Conservation (phyloP, 2,329 filamentous ascomycete species). For the Coniella lustricola region DNA sequence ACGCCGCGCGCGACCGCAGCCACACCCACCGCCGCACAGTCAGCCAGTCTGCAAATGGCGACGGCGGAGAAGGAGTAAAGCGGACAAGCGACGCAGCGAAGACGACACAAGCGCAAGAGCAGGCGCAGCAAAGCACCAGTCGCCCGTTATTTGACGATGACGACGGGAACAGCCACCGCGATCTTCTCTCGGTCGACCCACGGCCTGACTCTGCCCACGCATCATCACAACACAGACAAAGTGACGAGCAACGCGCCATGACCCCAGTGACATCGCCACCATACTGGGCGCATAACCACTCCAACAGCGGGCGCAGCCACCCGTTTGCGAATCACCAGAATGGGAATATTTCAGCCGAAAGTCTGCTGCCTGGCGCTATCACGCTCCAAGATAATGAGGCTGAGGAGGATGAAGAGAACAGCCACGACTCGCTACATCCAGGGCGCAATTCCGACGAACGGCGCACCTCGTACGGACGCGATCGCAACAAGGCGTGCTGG, state of each 20-base stretch:
- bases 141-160: background rate
- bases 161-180: background rate
- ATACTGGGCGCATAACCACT: slow-evolving; percentile 34
- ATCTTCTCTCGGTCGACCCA: slow-evolving; percentile 4
- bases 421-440: slow-evolving; percentile 6
- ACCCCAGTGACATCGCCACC: slow-evolving; percentile 32
- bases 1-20: background rate
- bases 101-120: background rate
- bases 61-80: background rate
- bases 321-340: slow-evolving; percentile 24
- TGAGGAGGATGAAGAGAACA: slow-evolving; percentile 34
- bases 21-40: slow-evolving; percentile 8
- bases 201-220: slow-evolving; percentile 9
- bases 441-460: slow-evolving; percentile 10
- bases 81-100: background rate
- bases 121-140: background rate
- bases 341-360: slow-evolving; percentile 42
- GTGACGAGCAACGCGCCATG: slow-evolving; percentile 1
- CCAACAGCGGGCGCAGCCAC: slow-evolving; percentile 24
- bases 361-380: slow-evolving; percentile 49
- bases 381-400: slow-evolving; percentile 57
- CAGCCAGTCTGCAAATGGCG: background rate
- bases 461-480: slow-evolving; percentile 20
- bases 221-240: background rate
- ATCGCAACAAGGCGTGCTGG: slow-evolving; percentile 54